A percentile compares a stretch with the other conserved stretches of the same genome.
These are phyloP conservation scores for Diaporthe helianthi DNA, from an alignment of 2,329 filamentous ascomycete genomes.

Conservation along the genomic window DNA sequence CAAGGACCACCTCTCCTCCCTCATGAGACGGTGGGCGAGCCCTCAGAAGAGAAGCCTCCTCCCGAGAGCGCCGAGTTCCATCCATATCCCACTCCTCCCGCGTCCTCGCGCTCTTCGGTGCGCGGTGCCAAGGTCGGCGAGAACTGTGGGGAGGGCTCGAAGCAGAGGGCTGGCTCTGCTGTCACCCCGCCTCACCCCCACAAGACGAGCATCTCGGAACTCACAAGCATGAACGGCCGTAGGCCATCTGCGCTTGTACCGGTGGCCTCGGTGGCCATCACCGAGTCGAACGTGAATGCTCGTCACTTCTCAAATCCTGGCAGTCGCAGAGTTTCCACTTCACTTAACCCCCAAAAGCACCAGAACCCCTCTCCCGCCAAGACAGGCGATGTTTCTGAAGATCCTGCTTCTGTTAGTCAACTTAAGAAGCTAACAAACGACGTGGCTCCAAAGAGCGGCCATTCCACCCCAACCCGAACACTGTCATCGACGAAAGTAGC, in stretches of 20 bases:
- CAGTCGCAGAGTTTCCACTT: conserved; percentile 58
- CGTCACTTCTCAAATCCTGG: conserved; percentile 74
- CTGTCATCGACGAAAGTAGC: conserved; percentile 70
- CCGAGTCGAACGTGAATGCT: conserved; percentile 68
- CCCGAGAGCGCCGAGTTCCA: conserved; percentile 45
- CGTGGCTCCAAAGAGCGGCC: conserved; percentile 85
- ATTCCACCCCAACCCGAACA: conserved; percentile 87
- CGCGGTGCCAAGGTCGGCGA: conserved; percentile 52
- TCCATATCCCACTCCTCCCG: conserved; percentile 65
- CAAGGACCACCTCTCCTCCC: conserved; percentile 46
- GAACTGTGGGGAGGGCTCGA: conserved; percentile 48
- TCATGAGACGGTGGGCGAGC: conserved; percentile 47
- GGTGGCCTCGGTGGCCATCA: conserved; percentile 66
- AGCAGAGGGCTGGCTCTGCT: conserved; percentile 42
- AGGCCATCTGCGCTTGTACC: conserved; percentile 60
- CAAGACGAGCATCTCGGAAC: conserved; percentile 54
- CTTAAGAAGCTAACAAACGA: conserved; percentile 90
- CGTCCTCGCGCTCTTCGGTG: conserved; percentile 56
- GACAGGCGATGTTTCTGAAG: conserved; percentile 49
- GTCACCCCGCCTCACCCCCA: conserved; percentile 47
- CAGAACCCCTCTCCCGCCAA: conserved; percentile 47
- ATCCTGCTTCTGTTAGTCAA: conserved; percentile 71
- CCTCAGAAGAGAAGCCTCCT: conserved; percentile 42
- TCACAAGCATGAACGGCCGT: conserved; percentile 50
- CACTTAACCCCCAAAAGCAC: conserved; percentile 59